Evolutionary conservation across 2,329 filamentous ascomycete species (phyloP), one percentile per base, ranked within the genome.

Genomic region (Ophiocordyceps robertsii): DNA sequence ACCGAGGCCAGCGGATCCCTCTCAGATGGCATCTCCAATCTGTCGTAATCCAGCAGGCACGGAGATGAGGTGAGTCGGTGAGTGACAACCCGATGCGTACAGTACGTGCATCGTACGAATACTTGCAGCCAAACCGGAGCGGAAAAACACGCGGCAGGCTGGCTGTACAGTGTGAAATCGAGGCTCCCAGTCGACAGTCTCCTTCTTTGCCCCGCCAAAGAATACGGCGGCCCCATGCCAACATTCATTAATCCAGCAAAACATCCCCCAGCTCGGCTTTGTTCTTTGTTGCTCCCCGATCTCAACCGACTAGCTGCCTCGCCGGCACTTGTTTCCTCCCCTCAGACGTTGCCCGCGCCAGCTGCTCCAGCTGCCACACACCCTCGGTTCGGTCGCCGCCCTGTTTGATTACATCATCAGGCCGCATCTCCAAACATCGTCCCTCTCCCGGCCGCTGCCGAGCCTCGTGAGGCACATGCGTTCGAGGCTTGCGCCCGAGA

Each of bases 161-260:
- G n/a, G n/a, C n/a, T 32, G 3, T 5, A 6, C 38, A 13, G n/a
- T 32, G 16, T 17, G 33, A 9, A 6, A 14, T n/a, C n/a, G 17
- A 35, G 5, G 10, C n/a, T 35, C 38, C 44, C 50, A 46, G 47
- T 42, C 44, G 29, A 41, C 42, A 38, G 44, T 41, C 40, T 41
- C 38, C 47, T 40, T 38, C 44, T 45, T 52, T 57, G 56, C 58
- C 58, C 58, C 58, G 56, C 58, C 56, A 57, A 58, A 43, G 24
- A 37, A 43, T 19, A 21, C 29, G 37, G 17, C 39, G 29, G 24
- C 4, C 24, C 40, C 40, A 39, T 39, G 33, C 32, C 43, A 41
- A 30, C 41, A 35, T 40, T 11, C 40, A 41, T 35, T 32, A 35
- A 37, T 12, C 29, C n/a, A 46, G 40, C 49, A 47, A 49, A 47